Base-by-base conservation (phyloP, 1,284 basidiomycete genomes). In the Ustilago trichophora region DNA sequence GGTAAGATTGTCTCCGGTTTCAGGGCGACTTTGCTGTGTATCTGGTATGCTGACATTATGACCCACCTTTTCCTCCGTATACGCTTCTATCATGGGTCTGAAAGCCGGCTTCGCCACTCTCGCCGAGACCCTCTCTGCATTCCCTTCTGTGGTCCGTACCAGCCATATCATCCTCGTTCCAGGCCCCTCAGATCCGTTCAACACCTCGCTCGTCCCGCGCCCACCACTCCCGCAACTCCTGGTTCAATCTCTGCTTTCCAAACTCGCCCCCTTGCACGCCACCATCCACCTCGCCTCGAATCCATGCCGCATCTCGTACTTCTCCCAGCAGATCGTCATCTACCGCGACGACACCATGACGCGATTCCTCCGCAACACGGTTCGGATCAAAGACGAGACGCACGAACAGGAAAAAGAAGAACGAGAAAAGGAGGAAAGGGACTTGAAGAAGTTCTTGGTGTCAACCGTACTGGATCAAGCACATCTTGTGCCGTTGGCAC, bases 121-220 rank as follows among this genome's bases (percentile, higher is more conserved):
- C 9, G 92, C 90, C 4, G 92, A 94, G 65, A 84, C 97, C 19
- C 89, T 98, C 52, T 83, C 88, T 5, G 86, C 87, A 4, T 95
- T 93, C 75, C 90, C 92, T 3, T 78, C 85, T 22, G 88, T 98
- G 43, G 87, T 89, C 13, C 86, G 88, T 9, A 84, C 84, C 32
- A 93, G 92, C 1, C 92, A 96, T 77, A 95, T 98, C 82, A 87
- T 98, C 47, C 88, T 98, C 67, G 90, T 98, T 12, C 95, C 95
- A 2, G 95, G 96, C 0, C 94, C 96, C 2, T 83, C 91, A 41
- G 95, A 98, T 83, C 87, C 96, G 6, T 87, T 85, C 82, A 46
- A 73, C 2, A 78, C 83, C 15, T 55, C 85, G 87, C 54, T 91
- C 88, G 83, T 97, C 3, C 95, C 95, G 12, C 88, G 92, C 15